Percentiles rank a stretch among this genome's conserved stretches.
Conservation (phyloP, 306 rosid species). For the Pueraria montana region DNA sequence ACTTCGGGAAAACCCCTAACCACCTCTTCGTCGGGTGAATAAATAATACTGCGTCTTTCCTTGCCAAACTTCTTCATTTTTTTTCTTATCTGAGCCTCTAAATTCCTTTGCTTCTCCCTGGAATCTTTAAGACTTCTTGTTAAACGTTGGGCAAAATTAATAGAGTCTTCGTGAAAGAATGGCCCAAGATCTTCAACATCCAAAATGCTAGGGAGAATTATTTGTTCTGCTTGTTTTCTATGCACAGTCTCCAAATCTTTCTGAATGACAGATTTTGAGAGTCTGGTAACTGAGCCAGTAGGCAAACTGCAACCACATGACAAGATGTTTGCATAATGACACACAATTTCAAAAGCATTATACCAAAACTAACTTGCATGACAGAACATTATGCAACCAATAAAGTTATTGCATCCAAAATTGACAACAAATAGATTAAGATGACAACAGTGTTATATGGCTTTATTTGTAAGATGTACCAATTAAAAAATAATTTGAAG, state of each 20-base stretch:
- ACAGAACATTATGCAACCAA: slow-evolving; percentile 33
- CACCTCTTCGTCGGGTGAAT: slow-evolving; percentile 81
- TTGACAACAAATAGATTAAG: slow-evolving; percentile 33
- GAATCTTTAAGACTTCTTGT: slow-evolving; percentile 76
- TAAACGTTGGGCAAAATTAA: slow-evolving; percentile 68
- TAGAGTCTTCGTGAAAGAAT: slow-evolving; percentile 67
- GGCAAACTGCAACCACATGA: slow-evolving; percentile 68
- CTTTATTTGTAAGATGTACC: slow-evolving; percentile 24
- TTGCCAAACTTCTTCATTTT: slow-evolving; percentile 73
- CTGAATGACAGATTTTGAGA: slow-evolving; percentile 75
- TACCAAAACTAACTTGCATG: slow-evolving; percentile 33
- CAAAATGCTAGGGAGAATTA: slow-evolving; percentile 76
- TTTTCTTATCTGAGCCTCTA: slow-evolving; percentile 73
- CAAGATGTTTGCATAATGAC: slow-evolving; percentile 50
- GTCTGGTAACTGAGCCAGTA: slow-evolving; percentile 62
- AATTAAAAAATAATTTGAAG: slow-evolving; percentile 34
- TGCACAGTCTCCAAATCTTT: slow-evolving; percentile 81
- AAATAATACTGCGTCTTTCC: slow-evolving; percentile 68
- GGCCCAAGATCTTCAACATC: slow-evolving; percentile 72
- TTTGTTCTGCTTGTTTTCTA: slow-evolving; percentile 79
- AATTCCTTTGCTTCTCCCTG: slow-evolving; percentile 72
- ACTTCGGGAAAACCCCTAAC: slow-evolving; percentile 91
- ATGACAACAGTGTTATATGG: slow-evolving; percentile 22
- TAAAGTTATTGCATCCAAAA: slow-evolving; percentile 38
- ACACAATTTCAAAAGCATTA: slow-evolving; percentile 46